Base-by-base conservation (phyloP, 2,329 filamentous ascomycete genomes). In the Thyridium curvatum region DNA sequence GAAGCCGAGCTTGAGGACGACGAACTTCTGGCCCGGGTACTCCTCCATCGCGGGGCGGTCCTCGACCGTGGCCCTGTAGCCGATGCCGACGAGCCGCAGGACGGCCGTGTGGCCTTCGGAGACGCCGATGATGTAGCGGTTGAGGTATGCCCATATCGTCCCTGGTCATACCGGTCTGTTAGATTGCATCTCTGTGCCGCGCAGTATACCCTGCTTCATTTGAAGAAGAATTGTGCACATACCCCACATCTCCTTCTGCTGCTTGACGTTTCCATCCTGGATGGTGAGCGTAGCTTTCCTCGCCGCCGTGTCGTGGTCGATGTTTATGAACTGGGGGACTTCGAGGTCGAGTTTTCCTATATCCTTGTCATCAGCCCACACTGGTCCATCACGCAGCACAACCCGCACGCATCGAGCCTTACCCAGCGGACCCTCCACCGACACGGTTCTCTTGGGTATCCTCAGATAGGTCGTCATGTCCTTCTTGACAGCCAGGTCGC, bases 181-280 rank as follows among this genome's bases (percentile, higher is more conserved):
- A 26, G 21, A 26, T 26, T 26, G 21, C 10, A 10, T 26, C 21
- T 6, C 10, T 26, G 21, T 26, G 10, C 21, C 21, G 21, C n/a
- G n/a, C n/a, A n/a, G n/a, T n/a, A n/a, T n/a, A n/a, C n/a, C n/a
- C n/a, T n/a, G n/a, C n/a, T n/a, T n/a, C n/a, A n/a, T n/a, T n/a
- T n/a, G n/a, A n/a, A n/a, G 30, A 30, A 17, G 33, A 26, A 37
- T 32, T 7, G 30, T 32, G 9, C 30, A 43, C 56, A 34, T 52
- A 95, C 91, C 93, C 93, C 93, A 97, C 90, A 97, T 97, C 62
- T 86, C 86, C 58, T 83, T 82, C 64, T 97, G 91, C 46, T 86
- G 72, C 65, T 82, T 82, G 38, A 79, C 62, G 14, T 78, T 66
- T 14, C 70, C 62, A 61, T 97, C 77, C 54, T 82, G 62, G 10